Conservation (phyloP, 352 stramenopile genomes). For the Phytophthora tentaculata region DNA sequence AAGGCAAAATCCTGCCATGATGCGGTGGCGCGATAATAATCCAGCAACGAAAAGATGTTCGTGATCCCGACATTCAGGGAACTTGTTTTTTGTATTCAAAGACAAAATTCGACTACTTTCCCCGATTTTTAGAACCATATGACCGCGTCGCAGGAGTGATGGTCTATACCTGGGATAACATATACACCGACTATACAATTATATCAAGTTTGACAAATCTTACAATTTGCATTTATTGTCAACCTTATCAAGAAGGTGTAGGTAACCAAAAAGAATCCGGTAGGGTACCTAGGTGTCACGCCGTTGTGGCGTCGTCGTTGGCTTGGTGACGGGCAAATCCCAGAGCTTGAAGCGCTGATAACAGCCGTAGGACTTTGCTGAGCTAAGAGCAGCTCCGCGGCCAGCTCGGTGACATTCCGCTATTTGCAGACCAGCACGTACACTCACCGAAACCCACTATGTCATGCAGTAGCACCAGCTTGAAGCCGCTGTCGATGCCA, state of each 20-base stretch:
- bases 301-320: slow-evolving; percentile 29
- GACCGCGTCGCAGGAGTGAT: slow-evolving; percentile 9
- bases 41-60: slow-evolving; percentile 19
- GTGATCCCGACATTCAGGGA: slow-evolving; percentile 9
- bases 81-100: slow-evolving; percentile 13
- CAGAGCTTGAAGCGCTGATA: slow-evolving; percentile 37
- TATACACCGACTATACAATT: not conserved
- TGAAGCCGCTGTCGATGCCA: slow-evolving; percentile 5
- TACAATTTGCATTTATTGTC: not conserved
- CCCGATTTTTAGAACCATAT: slow-evolving; percentile 31
- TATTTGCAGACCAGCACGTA: slow-evolving; percentile 23
- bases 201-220: not conserved
- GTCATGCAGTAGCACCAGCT: slow-evolving; percentile 13
- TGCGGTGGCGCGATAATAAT: slow-evolving; percentile 20
- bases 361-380: slow-evolving; percentile 33
- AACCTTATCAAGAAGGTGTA: slow-evolving; percentile 22
- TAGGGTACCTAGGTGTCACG: slow-evolving; percentile 29
- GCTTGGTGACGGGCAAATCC: slow-evolving; percentile 19
- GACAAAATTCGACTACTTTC: slow-evolving; percentile 25
- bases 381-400: not conserved
- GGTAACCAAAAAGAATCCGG: slow-evolving; percentile 41
- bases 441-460: slow-evolving; percentile 15
- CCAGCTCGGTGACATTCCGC: slow-evolving; percentile 30
- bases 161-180: not conserved
- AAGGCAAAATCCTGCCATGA: slow-evolving; percentile 15